A percentile compares a stretch with the other conserved stretches of the same genome.
Conservation (phyloP, 2,329 filamentous ascomycete species). For the Arthrobotrys sphaeroides region DNA sequence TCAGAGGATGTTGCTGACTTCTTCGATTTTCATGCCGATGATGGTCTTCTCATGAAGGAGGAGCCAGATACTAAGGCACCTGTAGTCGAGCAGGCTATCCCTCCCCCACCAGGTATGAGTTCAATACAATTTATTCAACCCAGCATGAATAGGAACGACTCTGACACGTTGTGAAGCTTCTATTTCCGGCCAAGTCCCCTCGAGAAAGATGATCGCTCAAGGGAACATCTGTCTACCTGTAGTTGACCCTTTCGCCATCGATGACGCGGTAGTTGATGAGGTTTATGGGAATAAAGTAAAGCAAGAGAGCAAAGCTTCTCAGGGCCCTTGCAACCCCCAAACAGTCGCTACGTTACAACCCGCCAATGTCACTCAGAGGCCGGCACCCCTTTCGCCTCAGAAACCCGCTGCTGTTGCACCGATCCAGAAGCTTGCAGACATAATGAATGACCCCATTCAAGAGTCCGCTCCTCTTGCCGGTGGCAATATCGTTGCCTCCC, state of each 20-base stretch:
- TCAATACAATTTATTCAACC: background rate
- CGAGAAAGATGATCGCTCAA: too few relatives aligned
- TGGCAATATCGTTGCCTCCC: background rate
- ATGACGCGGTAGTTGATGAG: background rate
- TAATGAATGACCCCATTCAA: background rate
- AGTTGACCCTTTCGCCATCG: background rate
- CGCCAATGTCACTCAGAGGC: background rate
- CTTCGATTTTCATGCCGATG: constrained; percentile 16
- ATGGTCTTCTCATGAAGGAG: background rate
- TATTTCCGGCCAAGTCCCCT: too few relatives aligned
- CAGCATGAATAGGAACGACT: background rate
- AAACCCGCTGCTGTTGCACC: background rate
- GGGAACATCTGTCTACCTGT: too few relatives aligned
- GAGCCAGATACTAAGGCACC: background rate
- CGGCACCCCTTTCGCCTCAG: background rate
- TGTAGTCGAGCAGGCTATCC: background rate
- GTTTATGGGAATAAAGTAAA: background rate
- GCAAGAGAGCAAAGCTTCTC: background rate
- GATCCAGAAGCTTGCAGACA: background rate
- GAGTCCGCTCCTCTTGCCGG: background rate
- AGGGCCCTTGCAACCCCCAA: background rate
- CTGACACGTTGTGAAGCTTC: too few relatives aligned
- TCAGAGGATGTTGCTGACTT: background rate
- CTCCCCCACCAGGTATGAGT: background rate
- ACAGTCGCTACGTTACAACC: constrained; percentile 2